Evolutionary conservation across 208 protist genomes (phyloP).

Genomic region (Strigomonas galati): DNA sequence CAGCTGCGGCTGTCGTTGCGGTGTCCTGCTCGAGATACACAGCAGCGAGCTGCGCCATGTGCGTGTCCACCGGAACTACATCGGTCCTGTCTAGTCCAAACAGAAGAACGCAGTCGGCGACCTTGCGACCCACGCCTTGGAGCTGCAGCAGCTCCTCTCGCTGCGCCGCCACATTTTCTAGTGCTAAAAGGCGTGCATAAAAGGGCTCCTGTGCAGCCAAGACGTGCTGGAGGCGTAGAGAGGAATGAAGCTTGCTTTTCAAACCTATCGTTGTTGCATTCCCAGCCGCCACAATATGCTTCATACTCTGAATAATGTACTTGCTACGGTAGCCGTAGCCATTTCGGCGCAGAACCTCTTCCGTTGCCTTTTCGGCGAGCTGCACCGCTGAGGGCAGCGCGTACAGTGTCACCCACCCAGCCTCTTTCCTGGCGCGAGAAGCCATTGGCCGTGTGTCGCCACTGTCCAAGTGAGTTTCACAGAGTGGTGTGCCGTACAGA

Average conservation of each 20-base stretch:
- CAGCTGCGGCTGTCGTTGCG: neutral
- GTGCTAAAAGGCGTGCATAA: conserved; percentile 37
- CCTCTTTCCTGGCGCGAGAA: too few species aligned
- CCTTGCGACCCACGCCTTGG: conserved; percentile 76
- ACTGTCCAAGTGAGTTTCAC: conserved; percentile 33
- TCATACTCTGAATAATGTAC: conserved; percentile 43
- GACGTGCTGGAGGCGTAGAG: neutral
- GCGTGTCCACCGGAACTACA: conserved; percentile 86
- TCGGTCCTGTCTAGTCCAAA: conserved; percentile 58
- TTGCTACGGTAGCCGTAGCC: conserved; percentile 78
- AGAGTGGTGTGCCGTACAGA: conserved; percentile 50
- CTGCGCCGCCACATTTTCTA: conserved; percentile 21
- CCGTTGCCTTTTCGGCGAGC: conserved; percentile 21
- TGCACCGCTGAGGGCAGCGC: conserved; percentile 47
- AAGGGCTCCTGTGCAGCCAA: conserved; percentile 16
- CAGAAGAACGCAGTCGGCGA: conserved; percentile 80
- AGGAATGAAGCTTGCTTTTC: too few species aligned
- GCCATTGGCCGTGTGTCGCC: conserved; percentile 21
- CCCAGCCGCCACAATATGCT: neutral
- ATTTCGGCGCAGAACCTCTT: conserved; percentile 33
- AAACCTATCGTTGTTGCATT: neutral
- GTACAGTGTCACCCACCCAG: conserved; percentile 39
- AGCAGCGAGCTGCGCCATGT: conserved; percentile 75
- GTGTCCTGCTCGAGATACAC: conserved; percentile 28
- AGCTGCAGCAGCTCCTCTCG: conserved; percentile 45